Base-by-base conservation (phyloP, 805 yeast species). In the Saccharomyces jurei region DNA sequence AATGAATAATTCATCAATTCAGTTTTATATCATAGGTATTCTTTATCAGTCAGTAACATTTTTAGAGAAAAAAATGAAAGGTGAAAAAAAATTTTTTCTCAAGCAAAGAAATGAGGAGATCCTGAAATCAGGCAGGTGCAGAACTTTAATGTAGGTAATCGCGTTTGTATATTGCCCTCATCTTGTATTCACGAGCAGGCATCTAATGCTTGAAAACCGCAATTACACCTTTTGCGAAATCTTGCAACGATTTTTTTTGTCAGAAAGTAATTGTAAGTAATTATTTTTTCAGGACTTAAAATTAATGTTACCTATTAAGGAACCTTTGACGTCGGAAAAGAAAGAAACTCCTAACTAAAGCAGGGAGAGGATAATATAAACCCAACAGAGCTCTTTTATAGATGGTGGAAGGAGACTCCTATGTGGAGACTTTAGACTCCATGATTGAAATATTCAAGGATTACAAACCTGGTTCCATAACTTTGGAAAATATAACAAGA, bases 401-500 rank as follows among this genome's bases (percentile, higher is more conserved):
- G 28, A 57, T 36, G 44, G 44, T 67, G 69, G 60, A 61, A 14
- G 56, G 54, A 4, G 71, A 68, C 56, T 52, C 59, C 5, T 68
- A 62, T 53, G 63, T 59, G 14, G 65, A 65, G 13, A 58, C 60
- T 6, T 54, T 69, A 32, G 60, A 59, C 53, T 64, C 64, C 44
- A 68, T 69, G 64, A 65, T 69, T 22, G 58, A 61, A 27, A 54
- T 65, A 17, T 61, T 69, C 41, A 69, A 65, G 53, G 65, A 62
- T 22, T 69, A 69, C 51, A 67, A 66, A 46, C 71, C 73, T 1
- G 73, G 73, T 5, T 52, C 63, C 14, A 61, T 68, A 4, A 65
- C 68, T 10, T 53, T 67, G 26, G 68, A 68, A 29, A 69, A 68
- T 52, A 65, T 69, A 6, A 66, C 69, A 8, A 67, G 65, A 50